Conservation (phyloP, 2,329 filamentous ascomycete genomes). For the Fusarium annulatum region DNA sequence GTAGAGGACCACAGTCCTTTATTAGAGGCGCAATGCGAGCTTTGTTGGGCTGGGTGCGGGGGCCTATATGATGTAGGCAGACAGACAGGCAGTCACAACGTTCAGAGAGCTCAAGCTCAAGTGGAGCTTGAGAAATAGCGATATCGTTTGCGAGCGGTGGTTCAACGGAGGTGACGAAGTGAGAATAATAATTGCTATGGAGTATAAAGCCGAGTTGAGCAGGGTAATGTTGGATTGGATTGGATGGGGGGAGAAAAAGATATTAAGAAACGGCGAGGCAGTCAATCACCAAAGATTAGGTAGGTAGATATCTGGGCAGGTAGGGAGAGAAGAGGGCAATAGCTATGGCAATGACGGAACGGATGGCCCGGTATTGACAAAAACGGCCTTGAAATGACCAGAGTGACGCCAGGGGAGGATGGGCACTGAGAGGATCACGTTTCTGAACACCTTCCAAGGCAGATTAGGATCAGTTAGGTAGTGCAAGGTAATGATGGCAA, state of each 20-base stretch:
- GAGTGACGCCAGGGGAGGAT: slow-evolving; percentile 33
- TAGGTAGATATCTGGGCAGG: neutral
- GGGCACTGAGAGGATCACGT: slow-evolving; percentile 30
- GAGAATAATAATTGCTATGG: neutral
- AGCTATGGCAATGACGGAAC: slow-evolving; percentile 23
- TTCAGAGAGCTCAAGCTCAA: neutral
- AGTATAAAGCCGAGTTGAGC: neutral
- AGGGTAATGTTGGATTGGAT: slow-evolving; percentile 3
- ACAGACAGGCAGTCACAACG: neutral
- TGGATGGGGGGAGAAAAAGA: slow-evolving; percentile 1
- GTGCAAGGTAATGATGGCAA: neutral
- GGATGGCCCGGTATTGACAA: slow-evolving; percentile 27
- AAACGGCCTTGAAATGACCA: neutral
- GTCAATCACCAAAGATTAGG: neutral
- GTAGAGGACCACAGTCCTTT: slow-evolving; percentile 2
- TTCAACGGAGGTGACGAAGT: neutral
- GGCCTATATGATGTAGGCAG: slow-evolving; percentile 14
- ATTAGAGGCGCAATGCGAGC: slow-evolving; percentile 5
- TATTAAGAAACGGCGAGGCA: neutral
- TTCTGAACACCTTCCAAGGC: slow-evolving; percentile 30
- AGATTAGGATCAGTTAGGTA: neutral
- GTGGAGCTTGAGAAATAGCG: slow-evolving; percentile 13
- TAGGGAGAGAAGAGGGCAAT: neutral
- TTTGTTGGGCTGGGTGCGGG: slow-evolving; percentile 31
- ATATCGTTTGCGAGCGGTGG: slow-evolving; percentile 14